A percentile compares a stretch with the other conserved stretches of the same genome.
Evolutionary conservation across 1,139 yeast genomes (phyloP).

Genomic region (Yamadazyma aaseri): DNA sequence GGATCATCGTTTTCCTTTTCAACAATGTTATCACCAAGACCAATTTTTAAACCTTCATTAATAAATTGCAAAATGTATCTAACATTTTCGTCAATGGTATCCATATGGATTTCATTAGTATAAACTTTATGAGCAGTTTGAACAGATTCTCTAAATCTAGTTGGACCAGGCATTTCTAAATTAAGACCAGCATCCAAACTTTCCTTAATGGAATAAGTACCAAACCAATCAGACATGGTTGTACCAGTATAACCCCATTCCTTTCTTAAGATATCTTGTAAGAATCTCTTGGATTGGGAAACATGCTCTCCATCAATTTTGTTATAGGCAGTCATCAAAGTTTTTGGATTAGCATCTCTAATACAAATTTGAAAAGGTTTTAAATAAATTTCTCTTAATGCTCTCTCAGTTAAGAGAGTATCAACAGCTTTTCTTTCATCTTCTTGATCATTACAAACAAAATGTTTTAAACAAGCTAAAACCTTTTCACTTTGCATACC

Average conservation of each 20-base stretch:
- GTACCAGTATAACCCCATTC: constrained; percentile 61
- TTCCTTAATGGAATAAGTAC: constrained; percentile 49
- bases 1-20: constrained; percentile 44
- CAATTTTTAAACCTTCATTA: constrained; percentile 40
- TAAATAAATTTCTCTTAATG: constrained; percentile 59
- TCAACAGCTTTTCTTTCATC: constrained; percentile 51
- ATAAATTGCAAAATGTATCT: constrained; percentile 45
- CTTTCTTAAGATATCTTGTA: constrained; percentile 45
- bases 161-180: constrained; percentile 65
- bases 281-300: constrained; percentile 42
- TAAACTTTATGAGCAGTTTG: constrained; percentile 38
- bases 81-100: constrained; percentile 43
- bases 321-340: constrained; percentile 61
- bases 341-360: constrained; percentile 47
- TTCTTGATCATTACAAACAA: constrained; percentile 61
- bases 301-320: constrained; percentile 58
- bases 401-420: constrained; percentile 52
- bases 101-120: constrained; percentile 28
- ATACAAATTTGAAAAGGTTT: constrained; percentile 62
- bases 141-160: constrained; percentile 42
- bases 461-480: constrained; percentile 60
- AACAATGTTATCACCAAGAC: constrained; percentile 38
- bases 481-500: constrained; percentile 56
- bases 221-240: constrained; percentile 64
- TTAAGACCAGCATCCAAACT: constrained; percentile 57